phyloP scores from a whole-genome alignment of 768 basidiomycete genomes.

The Leccinum aurantiacum region DNA sequence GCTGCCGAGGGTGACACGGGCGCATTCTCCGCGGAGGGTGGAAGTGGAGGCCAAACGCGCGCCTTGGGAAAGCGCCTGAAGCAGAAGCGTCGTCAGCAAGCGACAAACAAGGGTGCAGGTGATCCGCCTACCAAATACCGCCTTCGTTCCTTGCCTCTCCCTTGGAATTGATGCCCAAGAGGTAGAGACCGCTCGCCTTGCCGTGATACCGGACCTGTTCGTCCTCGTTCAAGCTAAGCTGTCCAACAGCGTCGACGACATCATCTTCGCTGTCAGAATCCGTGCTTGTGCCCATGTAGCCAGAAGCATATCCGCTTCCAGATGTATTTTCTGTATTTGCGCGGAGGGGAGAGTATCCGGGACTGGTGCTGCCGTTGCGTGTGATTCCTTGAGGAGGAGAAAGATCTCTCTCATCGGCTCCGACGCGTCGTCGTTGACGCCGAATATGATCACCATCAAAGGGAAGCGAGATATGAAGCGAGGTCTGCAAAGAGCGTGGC shows the following conservation, averaged over 20 bases:
- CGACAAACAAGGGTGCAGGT: slow-evolving; percentile 9
- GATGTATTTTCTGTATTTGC: slow-evolving; percentile 13
- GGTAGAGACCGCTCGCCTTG: slow-evolving; percentile 77
- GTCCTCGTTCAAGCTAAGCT: slow-evolving; percentile 86
- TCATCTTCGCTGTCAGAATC: slow-evolving; percentile 42
- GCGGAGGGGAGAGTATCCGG: slow-evolving; percentile 18
- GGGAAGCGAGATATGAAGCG: slow-evolving; percentile 13
- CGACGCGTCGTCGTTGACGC: slow-evolving; percentile 51
- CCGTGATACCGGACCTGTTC: slow-evolving; percentile 85
- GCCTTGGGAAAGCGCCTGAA: slow-evolving; percentile 80
- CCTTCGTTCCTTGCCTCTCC: slow-evolving; percentile 68
- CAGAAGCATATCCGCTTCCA: slow-evolving; percentile 22
- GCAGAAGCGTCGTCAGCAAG: slow-evolving; percentile 13
- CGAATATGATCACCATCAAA: slow-evolving; percentile 36
- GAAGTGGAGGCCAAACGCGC: slow-evolving; percentile 81
- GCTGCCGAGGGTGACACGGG: slow-evolving; percentile 16
- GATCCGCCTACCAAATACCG: slow-evolving; percentile 64
- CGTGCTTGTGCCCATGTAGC: slow-evolving; percentile 33
- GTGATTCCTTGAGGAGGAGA: slow-evolving; percentile 11
- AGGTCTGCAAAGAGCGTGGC: slow-evolving; percentile 7
- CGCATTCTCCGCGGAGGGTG: slow-evolving; percentile 27
- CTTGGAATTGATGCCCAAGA: slow-evolving; percentile 61
- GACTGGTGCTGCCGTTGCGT: slow-evolving; percentile 20
- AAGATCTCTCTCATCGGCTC: slow-evolving; percentile 13
- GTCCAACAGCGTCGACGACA: slow-evolving; percentile 73